Evolutionary conservation across 73 alveolate species (phyloP), one percentile per base, ranked within the genome.

Genomic region (Diophrys sp.): DNA sequence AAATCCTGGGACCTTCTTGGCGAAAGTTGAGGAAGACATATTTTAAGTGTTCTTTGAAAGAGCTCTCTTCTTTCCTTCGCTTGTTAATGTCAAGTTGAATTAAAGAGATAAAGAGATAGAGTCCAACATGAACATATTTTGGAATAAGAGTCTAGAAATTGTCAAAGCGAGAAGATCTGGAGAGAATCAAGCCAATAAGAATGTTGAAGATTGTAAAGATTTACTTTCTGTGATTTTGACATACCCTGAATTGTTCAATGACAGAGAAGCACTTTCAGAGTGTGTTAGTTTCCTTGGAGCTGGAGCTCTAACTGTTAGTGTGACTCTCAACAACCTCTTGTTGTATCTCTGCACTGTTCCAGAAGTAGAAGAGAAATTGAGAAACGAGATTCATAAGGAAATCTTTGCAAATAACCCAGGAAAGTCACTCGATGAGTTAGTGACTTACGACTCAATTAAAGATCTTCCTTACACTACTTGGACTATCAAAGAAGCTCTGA

Each of bases 291-390:
- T 68, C 55, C 24, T 68, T 2, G 75, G 75, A 26, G 75, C 75
- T 26, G 75, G 75, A 2, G 25, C 75, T 68, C 5, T 68, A 25
- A 68, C 75, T 25, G 75, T 68, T 29, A 31, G 75, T 23, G 75
- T 68, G 23, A 25, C 75, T 68, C 29, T 68, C 2, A 68, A 68
- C 55, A 68, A 68, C 55, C 55, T 68, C 23, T 2, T 28, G 44
- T 2, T 68, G 56, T 26, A 2, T 5, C 75, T 68, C 29, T 1
- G 56, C 23, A 31, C 23, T 44, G 29, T n/a, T 5, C 75, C 75
- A 26, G 54, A 68, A 2, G 5, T 68, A 5, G 54, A 25, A 29
- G 26, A 18, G 54, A 68, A 68, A 28, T 55, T 68, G 44, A 18
- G 34, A 25, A 27, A 68, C 2, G 75, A 68, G 24, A 25, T 25